Evolutionary conservation across 805 yeast species (phyloP).

Genomic region (Diddensiella transvaalensis): DNA sequence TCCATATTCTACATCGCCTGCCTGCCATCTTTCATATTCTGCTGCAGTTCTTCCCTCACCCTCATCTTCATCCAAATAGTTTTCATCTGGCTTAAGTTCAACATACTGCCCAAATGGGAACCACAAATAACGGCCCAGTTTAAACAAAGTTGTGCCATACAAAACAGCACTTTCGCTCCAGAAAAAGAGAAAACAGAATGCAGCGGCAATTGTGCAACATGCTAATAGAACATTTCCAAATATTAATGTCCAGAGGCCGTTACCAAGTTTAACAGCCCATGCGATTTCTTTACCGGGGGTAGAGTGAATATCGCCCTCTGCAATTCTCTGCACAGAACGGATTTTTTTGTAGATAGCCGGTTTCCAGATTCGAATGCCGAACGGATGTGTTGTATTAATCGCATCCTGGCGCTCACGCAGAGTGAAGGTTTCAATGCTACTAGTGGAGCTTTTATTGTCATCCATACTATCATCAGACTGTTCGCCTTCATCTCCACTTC

Average conservation of each 20-base stretch:
- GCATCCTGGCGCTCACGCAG: slow-evolving; percentile 92
- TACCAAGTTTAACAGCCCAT: slow-evolving; percentile 62
- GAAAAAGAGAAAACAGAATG: slow-evolving; percentile 41
- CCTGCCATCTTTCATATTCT: slow-evolving; percentile 87
- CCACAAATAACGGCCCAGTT: slow-evolving; percentile 66
- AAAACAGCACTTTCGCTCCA: slow-evolving; percentile 49
- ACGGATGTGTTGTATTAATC: slow-evolving; percentile 93
- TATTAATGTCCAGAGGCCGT: slow-evolving; percentile 67
- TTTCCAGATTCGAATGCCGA: slow-evolving; percentile 98
- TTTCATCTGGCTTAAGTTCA: slow-evolving; percentile 68
- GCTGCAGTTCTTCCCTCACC: slow-evolving; percentile 81
- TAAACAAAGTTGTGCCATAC: slow-evolving; percentile 59
- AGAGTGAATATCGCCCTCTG: slow-evolving; percentile 91
- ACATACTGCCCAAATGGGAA: slow-evolving; percentile 91
- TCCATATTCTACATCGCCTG: slow-evolving; percentile 65
- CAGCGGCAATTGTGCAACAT: slow-evolving; percentile 50
- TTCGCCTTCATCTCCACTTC: slow-evolving; percentile 18
- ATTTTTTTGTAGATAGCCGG: slow-evolving; percentile 93
- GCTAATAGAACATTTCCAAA: slow-evolving; percentile 63
- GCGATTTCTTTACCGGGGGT: slow-evolving; percentile 51
- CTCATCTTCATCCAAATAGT: slow-evolving; percentile 80
- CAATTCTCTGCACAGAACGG: slow-evolving; percentile 86
- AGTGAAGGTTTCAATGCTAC: slow-evolving; percentile 75
- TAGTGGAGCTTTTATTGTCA: slow-evolving; percentile 33
- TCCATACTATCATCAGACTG: slow-evolving; percentile 26